Conservation (phyloP, 257 asterid genomes). For the Eucommia ulmoides region DNA sequence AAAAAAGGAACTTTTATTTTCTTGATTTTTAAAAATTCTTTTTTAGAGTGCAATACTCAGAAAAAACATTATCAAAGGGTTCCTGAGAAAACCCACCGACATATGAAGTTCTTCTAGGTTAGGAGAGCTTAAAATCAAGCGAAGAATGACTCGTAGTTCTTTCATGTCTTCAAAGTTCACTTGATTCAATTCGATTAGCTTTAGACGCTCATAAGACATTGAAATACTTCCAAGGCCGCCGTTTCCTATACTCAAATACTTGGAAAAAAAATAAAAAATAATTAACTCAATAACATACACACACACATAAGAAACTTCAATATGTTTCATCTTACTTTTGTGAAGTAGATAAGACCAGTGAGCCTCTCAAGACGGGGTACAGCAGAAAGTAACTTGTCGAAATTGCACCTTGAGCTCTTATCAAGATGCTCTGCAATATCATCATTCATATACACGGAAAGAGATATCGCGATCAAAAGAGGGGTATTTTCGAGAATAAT, state of each 20-base stretch:
- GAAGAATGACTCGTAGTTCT: conserved; percentile 64
- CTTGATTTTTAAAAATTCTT: too few species aligned
- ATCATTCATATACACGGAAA: conserved; percentile 75
- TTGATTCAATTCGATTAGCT: conserved; percentile 67
- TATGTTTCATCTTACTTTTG: conserved; percentile 37
- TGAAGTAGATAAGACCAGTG: conserved; percentile 72
- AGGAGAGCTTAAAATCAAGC: conserved; percentile 62
- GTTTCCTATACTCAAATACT: conserved; percentile 70
- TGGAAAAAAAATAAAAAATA: conserved; percentile 3
- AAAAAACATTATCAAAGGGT: too few species aligned
- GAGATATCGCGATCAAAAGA: conserved; percentile 34
- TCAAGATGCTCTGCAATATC: conserved; percentile 63
- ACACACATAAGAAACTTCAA: conserved; percentile 3
- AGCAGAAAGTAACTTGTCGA: conserved; percentile 70
- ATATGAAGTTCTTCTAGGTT: conserved; percentile 55
- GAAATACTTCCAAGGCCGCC: conserved; percentile 24
- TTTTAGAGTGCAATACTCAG: too few species aligned
- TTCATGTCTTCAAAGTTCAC: conserved; percentile 71
- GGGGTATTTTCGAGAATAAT: conserved; percentile 65
- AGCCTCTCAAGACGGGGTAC: conserved; percentile 74
- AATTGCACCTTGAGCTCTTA: conserved; percentile 66
- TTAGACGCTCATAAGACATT: conserved; percentile 36
- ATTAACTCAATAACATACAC: background rate
- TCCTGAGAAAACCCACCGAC: conserved; percentile 37
- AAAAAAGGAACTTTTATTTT: too few species aligned